Evolutionary conservation across 352 stramenopile genomes (phyloP).

Genomic region (Saprolegnia parasitica): DNA sequence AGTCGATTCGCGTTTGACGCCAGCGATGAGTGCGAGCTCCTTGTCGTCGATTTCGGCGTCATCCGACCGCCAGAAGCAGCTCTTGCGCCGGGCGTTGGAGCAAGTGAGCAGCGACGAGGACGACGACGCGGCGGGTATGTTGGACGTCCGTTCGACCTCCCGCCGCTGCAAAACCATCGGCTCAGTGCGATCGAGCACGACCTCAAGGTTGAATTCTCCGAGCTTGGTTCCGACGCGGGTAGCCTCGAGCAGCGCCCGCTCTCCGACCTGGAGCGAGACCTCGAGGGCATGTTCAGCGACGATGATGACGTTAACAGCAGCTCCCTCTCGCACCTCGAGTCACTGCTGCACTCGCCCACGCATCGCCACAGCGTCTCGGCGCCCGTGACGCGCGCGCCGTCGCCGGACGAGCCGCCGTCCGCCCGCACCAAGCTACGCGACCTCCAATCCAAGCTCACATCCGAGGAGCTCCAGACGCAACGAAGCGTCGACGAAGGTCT

Average conservation of each 20-base stretch:
- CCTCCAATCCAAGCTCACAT: slow-evolving; percentile 32
- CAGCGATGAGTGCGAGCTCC: neutral
- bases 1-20: neutral
- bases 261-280: slow-evolving; percentile 19
- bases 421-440: neutral
- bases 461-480: slow-evolving; percentile 32
- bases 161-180: slow-evolving; percentile 2
- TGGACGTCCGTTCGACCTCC: neutral
- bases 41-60: neutral
- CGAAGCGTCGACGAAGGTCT: slow-evolving; percentile 31
- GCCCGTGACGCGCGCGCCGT: neutral
- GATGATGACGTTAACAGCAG: neutral
- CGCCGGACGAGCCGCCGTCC: neutral
- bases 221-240: slow-evolving; percentile 9
- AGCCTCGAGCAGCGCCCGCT: slow-evolving; percentile 24
- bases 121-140: neutral
- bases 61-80: slow-evolving; percentile 1
- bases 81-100: slow-evolving; percentile 19
- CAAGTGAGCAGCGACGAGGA: slow-evolving; percentile 24
- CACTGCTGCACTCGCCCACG: neutral
- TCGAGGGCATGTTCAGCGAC: slow-evolving; percentile 21
- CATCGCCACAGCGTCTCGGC: neutral
- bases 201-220: slow-evolving; percentile 16
- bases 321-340: neutral
- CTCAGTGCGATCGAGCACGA: slow-evolving; percentile 25